These are phyloP conservation scores for Collybiopsis confluens DNA, from an alignment of 768 basidiomycete species.

Conservation along the genomic window DNA sequence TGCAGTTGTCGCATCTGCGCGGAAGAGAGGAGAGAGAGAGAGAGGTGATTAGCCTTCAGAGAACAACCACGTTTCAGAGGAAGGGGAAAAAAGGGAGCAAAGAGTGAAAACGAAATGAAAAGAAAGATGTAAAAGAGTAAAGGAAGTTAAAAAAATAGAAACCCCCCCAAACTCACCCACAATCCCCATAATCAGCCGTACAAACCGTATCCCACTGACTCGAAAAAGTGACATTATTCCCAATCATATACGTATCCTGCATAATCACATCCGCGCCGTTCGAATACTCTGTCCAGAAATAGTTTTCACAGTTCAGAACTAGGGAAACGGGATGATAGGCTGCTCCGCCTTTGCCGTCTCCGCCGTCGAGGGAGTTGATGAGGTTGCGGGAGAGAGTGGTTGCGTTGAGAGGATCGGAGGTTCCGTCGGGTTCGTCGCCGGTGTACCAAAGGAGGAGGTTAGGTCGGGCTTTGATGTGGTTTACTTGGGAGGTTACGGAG, in stretches of 20 bases:
- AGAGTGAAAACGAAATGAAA: too few relatives aligned
- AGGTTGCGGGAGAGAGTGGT: constrained; percentile 48
- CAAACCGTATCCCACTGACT: constrained; percentile 58
- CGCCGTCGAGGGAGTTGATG: constrained; percentile 55
- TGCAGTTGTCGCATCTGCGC: constrained; percentile 53
- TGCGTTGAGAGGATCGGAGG: constrained; percentile 61
- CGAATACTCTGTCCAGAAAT: constrained; percentile 54
- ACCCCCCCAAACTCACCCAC: constrained; percentile 68
- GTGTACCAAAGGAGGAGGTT: constrained; percentile 76
- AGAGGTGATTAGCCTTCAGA: not conserved
- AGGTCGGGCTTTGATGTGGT: constrained; percentile 57
- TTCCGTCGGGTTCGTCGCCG: constrained; percentile 72
- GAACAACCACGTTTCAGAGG: too few relatives aligned
- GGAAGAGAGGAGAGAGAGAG: too few relatives aligned
- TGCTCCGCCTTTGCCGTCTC: constrained; percentile 40
- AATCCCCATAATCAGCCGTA: constrained; percentile 63
- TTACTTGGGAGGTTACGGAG: constrained; percentile 64
- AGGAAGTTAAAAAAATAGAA: too few relatives aligned
- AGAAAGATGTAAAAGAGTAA: too few relatives aligned
- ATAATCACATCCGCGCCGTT: constrained; percentile 66
- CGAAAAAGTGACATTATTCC: constrained; percentile 64
- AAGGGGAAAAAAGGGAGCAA: too few relatives aligned
- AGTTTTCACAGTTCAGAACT: constrained; percentile 65
- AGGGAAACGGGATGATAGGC: constrained; percentile 67
- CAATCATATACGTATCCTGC: constrained; percentile 60